These are phyloP conservation scores for Erodium moschatum DNA, from an alignment of 441 rosid species.

Conservation along the genomic window DNA sequence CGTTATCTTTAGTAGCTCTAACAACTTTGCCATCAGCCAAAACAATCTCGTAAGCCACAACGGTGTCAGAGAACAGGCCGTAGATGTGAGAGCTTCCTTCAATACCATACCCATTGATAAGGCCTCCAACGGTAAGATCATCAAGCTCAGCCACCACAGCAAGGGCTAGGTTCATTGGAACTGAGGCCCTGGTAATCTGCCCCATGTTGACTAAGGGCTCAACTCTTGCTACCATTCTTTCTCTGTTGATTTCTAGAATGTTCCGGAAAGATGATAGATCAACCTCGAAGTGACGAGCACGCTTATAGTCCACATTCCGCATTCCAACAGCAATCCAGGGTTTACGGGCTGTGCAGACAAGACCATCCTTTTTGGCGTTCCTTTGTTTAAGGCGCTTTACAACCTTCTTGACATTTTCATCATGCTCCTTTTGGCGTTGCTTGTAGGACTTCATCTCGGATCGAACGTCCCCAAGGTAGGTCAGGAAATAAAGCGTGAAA, in stretches of 20 bases:
- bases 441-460: slow-evolving; percentile 76
- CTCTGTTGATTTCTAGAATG: slow-evolving; percentile 69
- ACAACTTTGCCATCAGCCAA: slow-evolving; percentile 78
- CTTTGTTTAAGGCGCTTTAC: slow-evolving; percentile 77
- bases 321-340: slow-evolving; percentile 99
- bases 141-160: slow-evolving; percentile 99
- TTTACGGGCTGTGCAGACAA: slow-evolving; percentile 95
- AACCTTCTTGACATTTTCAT: slow-evolving; percentile 71
- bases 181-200: slow-evolving; percentile 69
- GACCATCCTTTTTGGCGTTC: slow-evolving; percentile 76
- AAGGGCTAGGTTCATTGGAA: slow-evolving; percentile 83
- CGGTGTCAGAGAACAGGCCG: slow-evolving; percentile 92
- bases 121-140: slow-evolving; percentile 97
- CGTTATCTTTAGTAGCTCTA: slow-evolving; percentile 86
- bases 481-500: slow-evolving; percentile 59
- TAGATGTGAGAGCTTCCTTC: slow-evolving; percentile 97
- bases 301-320: slow-evolving; percentile 95
- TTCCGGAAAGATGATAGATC: slow-evolving; percentile 75
- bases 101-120: slow-evolving; percentile 93
- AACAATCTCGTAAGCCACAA: slow-evolving; percentile 89
- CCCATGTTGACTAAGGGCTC: slow-evolving; percentile 99
- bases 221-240: slow-evolving; percentile 75
- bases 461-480: slow-evolving; percentile 77
- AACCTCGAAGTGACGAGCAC: slow-evolving; percentile 89
- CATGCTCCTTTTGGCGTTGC: slow-evolving; percentile 87